Percentiles rank a stretch among this genome's conserved stretches.
Conservation (phyloP, 257 asterid genomes). For the Solanum chilense region DNA sequence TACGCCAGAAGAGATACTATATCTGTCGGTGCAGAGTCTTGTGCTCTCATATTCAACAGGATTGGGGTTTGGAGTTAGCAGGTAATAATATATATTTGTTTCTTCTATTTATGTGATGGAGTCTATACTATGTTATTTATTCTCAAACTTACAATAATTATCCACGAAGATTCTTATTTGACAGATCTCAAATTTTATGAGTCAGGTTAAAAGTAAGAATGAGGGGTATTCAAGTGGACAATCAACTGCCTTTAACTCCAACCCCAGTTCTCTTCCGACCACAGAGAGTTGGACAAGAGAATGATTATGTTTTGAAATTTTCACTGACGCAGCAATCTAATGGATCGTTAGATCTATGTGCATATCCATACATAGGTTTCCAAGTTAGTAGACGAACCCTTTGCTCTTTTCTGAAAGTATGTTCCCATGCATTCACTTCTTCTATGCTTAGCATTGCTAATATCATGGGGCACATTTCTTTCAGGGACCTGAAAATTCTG, state of each 20-base stretch:
- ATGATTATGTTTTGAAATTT: slow-evolving; percentile 77
- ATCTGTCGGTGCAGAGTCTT: slow-evolving; percentile 71
- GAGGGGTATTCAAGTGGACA: slow-evolving; percentile 88
- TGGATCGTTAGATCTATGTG: slow-evolving; percentile 80
- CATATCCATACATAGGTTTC: slow-evolving; percentile 90
- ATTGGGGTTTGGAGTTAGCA: slow-evolving; percentile 82
- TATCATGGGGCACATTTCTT: neutral
- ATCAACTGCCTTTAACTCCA: slow-evolving; percentile 94
- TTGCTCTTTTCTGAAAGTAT: neutral
- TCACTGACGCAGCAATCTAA: slow-evolving; percentile 90
- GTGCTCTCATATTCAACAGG: slow-evolving; percentile 88
- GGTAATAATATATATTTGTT: slow-evolving; percentile 38
- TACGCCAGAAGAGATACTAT: slow-evolving; percentile 96
- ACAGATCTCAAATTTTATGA: neutral
- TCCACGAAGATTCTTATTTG: neutral
- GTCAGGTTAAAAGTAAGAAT: slow-evolving; percentile 81
- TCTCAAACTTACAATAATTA: neutral
- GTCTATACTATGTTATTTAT: neutral
- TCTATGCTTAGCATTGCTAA: neutral
- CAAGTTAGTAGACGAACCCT: slow-evolving; percentile 46
- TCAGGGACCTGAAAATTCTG: slow-evolving; percentile 92
- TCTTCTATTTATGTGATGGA: neutral
- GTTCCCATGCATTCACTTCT: neutral
- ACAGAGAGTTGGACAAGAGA: slow-evolving; percentile 78
- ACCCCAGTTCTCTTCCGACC: slow-evolving; percentile 96